Conservation (phyloP, 2,329 filamentous ascomycete species). For the Calonectria pauciramosa region DNA sequence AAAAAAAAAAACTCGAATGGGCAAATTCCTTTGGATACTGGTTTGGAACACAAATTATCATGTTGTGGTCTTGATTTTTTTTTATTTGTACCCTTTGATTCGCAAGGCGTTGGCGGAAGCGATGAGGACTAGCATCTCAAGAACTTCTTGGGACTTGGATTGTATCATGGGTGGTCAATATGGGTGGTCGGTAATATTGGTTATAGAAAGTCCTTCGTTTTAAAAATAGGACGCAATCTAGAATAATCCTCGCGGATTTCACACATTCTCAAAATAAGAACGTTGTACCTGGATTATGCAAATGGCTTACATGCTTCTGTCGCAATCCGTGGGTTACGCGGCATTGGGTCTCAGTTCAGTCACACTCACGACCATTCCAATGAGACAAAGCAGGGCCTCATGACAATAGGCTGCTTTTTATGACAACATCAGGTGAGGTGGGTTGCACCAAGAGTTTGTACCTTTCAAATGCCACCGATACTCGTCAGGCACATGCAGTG, state of each 20-base stretch:
- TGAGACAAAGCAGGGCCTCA: not conserved
- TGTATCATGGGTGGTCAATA: not conserved
- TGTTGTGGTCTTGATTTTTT: not conserved
- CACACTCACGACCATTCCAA: not conserved
- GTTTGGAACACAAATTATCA: not conserved
- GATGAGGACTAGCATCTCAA: not conserved
- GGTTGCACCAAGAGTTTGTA: not conserved
- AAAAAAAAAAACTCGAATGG: not conserved
- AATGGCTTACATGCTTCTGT: not conserved
- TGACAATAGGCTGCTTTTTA: not conserved
- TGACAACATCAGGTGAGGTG: not conserved
- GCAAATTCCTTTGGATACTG: not conserved
- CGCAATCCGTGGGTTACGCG: not conserved
- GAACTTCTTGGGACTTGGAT: not conserved
- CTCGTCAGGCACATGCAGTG: not conserved
- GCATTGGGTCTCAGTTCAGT: not conserved
- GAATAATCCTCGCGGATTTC: constrained; percentile 1
- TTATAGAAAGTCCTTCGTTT: not conserved
- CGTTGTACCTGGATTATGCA: not conserved
- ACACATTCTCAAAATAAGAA: not conserved
- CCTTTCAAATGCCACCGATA: not conserved
- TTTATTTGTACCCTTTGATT: not conserved
- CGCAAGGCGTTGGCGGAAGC: not conserved
- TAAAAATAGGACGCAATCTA: not conserved
- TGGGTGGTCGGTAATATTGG: not conserved